Conservation (phyloP, 768 basidiomycete genomes). For the Naganishia friedmannii region DNA sequence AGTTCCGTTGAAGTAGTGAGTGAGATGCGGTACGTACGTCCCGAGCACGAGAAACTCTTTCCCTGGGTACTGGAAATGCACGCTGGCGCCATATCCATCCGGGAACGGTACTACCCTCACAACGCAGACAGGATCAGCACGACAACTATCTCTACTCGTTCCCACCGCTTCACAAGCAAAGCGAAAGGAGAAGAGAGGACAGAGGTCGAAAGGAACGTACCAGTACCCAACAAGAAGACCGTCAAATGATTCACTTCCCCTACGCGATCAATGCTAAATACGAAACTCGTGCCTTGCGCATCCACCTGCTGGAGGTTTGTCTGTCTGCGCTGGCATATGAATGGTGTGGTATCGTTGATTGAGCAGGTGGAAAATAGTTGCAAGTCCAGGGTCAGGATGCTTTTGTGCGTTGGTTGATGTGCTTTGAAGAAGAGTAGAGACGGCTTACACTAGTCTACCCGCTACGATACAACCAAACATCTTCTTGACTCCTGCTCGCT, state of each 20-base stretch:
- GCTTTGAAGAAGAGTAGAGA: not conserved
- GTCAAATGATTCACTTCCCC: slow-evolving; percentile 51
- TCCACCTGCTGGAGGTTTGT: slow-evolving; percentile 50
- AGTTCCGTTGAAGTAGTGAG: too few species aligned
- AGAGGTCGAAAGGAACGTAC: slow-evolving; percentile 32
- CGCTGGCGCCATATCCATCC: slow-evolving; percentile 49
- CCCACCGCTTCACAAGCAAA: not conserved
- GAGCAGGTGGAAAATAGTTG: too few species aligned
- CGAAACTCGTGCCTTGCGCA: slow-evolving; percentile 45
- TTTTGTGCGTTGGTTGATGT: too few species aligned
- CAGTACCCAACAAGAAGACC: slow-evolving; percentile 47
- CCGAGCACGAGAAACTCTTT: slow-evolving; percentile 48
- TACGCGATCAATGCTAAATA: slow-evolving; percentile 49
- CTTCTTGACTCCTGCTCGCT: too few species aligned
- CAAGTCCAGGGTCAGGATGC: not conserved
- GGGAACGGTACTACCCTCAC: slow-evolving; percentile 46
- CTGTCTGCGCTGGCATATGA: slow-evolving; percentile 38
- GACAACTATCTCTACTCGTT: too few species aligned
- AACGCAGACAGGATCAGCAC: too few species aligned
- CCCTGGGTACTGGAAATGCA: slow-evolving; percentile 50
- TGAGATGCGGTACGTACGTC: slow-evolving; percentile 34
- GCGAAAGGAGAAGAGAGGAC: not conserved
- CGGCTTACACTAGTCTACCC: slow-evolving; percentile 47
- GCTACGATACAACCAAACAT: slow-evolving; percentile 52
- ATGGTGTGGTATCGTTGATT: too few species aligned